phyloP scores from a whole-genome alignment of 2,329 filamentous ascomycete species.

The Capronia americana region DNA sequence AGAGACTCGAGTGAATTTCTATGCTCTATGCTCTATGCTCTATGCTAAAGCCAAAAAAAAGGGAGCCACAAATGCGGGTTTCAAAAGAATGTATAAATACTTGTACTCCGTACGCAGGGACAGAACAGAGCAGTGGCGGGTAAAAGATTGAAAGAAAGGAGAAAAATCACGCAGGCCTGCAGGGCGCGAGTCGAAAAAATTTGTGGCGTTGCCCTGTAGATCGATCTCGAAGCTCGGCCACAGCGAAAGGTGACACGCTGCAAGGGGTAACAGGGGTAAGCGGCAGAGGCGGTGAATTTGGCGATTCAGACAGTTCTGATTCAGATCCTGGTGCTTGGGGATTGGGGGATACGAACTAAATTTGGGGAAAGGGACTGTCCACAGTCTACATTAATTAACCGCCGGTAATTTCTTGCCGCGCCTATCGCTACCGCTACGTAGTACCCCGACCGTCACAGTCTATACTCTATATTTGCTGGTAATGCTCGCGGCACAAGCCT shows the following conservation, averaged over 20 bases:
- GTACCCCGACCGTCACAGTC: too few species aligned
- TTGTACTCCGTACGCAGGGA: background rate
- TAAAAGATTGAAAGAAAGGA: constrained; percentile 1
- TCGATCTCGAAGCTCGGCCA: constrained; percentile 6
- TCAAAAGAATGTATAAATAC: constrained; percentile 5
- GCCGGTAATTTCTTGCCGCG: background rate
- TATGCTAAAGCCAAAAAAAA: background rate
- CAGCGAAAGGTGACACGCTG: background rate
- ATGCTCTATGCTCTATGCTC: background rate
- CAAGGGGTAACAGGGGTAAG: background rate
- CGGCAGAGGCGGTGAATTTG: background rate
- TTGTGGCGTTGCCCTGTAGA: background rate
- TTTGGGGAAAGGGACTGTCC: too few species aligned
- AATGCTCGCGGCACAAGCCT: background rate
- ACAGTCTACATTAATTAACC: background rate
- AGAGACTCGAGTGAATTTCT: constrained; percentile 9
- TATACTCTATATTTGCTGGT: too few species aligned
- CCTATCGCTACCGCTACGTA: background rate
- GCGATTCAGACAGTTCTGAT: too few species aligned
- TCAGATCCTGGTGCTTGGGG: too few species aligned
- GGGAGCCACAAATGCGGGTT: background rate
- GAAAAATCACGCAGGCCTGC: constrained; percentile 6
- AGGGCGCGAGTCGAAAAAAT: background rate
- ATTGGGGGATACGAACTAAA: too few species aligned
- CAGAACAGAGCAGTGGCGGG: background rate